Evolutionary conservation across 1,139 yeast species (phyloP).

Genomic region (Eremothecium sinecaudum): DNA sequence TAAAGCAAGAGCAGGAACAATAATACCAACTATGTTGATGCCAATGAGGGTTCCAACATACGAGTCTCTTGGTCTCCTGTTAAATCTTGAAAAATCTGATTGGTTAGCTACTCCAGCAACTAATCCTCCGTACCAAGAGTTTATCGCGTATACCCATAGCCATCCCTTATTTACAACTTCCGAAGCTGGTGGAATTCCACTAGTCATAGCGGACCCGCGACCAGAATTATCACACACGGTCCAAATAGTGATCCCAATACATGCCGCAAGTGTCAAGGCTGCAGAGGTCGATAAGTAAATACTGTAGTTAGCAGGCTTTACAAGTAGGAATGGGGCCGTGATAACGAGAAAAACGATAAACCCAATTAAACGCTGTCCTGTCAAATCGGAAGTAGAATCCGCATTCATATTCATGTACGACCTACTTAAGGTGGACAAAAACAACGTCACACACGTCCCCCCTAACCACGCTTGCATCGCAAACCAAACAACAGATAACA

Average conservation of each 20-base stretch:
- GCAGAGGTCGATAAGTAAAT: conserved; percentile 6
- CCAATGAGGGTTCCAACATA: conserved; percentile 25
- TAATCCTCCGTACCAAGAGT: conserved; percentile 32
- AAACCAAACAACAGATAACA: conserved; percentile 33
- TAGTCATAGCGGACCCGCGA: conserved; percentile 16
- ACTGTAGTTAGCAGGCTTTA: conserved; percentile 10
- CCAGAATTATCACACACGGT: conserved; percentile 18
- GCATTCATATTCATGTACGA: conserved; percentile 26
- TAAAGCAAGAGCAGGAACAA: conserved; percentile 36
- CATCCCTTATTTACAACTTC: conserved; percentile 16
- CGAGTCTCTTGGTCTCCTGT: conserved; percentile 19
- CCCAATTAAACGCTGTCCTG: conserved; percentile 25
- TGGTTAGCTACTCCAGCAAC: conserved; percentile 37
- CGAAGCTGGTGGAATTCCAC: conserved; percentile 11
- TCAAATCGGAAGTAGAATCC: conserved; percentile 27
- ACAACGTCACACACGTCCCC: conserved; percentile 26
- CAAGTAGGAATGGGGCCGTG: conserved; percentile 22
- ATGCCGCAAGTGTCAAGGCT: conserved; percentile 13
- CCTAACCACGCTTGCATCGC: conserved; percentile 31
- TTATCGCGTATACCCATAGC: conserved; percentile 29
- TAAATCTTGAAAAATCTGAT: conserved; percentile 39
- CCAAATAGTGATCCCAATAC: conserved; percentile 18
- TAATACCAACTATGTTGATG: conserved; percentile 30
- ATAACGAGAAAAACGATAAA: conserved; percentile 27
- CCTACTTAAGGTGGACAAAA: conserved; percentile 25